Percentiles rank a stretch among this genome's conserved stretches.
Conservation (phyloP, 2,329 filamentous ascomycete species). For the Curvularia verruculosa region DNA sequence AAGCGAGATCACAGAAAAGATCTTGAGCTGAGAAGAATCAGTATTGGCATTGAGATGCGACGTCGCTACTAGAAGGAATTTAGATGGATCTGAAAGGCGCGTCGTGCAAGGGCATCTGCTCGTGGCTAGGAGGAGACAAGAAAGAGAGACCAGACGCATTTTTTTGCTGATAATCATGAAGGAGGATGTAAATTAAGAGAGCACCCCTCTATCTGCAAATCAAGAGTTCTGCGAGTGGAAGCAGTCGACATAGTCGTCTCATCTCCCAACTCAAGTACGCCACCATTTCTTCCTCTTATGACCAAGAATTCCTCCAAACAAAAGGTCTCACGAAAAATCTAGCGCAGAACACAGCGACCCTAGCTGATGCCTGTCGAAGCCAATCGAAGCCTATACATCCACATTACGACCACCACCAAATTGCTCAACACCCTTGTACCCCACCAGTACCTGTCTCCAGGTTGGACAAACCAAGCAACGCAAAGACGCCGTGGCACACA, state of each 20-base stretch:
- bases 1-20: conserved; percentile 49
- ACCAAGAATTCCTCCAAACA: neutral
- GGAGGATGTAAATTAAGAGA: neutral
- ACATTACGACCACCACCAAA: neutral
- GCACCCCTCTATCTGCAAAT: neutral
- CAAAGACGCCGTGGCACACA: neutral
- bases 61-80: conserved; percentile 52
- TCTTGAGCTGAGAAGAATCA: conserved; percentile 41
- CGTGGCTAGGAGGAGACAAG: conserved; percentile 8
- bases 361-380: neutral
- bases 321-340: neutral
- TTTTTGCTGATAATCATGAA: neutral
- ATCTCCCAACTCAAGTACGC: neutral
- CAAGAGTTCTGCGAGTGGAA: neutral
- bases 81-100: conserved; percentile 22
- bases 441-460: neutral
- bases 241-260: neutral
- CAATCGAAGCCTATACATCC: neutral
- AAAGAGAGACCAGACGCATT: conserved; percentile 24
- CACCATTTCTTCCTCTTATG: neutral
- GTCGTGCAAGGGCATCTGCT: conserved; percentile 15
- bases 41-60: conserved; percentile 28
- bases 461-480: neutral
- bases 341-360: neutral
- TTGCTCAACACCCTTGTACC: neutral